A percentile compares a stretch with the other conserved stretches of the same genome.
phyloP scores from a whole-genome alignment of 768 basidiomycete genomes.

The Lactarius pseudohatsudake region DNA sequence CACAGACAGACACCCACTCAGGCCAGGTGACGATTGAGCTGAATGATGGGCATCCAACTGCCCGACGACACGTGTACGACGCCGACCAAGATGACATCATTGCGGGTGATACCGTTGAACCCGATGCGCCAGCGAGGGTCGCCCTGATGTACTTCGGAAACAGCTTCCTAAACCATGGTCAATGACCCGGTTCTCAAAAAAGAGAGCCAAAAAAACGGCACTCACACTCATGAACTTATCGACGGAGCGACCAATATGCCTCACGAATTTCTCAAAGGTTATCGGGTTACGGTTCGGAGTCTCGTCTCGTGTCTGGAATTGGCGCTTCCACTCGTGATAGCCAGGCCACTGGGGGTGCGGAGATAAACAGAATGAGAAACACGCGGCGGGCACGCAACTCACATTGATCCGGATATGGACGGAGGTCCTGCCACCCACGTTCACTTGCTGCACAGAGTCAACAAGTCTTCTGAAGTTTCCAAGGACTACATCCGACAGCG shows the following conservation, averaged over 20 bases:
- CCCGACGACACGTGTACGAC: slow-evolving; percentile 29
- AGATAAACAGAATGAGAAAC: not conserved
- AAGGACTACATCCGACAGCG: slow-evolving; percentile 23
- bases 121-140: slow-evolving; percentile 28
- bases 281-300: slow-evolving; percentile 26
- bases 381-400: not conserved
- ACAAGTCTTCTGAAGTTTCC: slow-evolving; percentile 26
- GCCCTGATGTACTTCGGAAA: slow-evolving; percentile 17
- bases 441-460: slow-evolving; percentile 19
- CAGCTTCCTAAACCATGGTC: slow-evolving; percentile 12
- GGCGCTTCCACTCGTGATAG: slow-evolving; percentile 29
- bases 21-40: slow-evolving; percentile 26
- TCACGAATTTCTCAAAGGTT: slow-evolving; percentile 26
- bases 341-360: slow-evolving; percentile 25
- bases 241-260: slow-evolving; percentile 27
- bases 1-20: not conserved
- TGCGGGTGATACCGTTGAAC: slow-evolving; percentile 20
- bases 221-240: slow-evolving; percentile 27
- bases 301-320: slow-evolving; percentile 30
- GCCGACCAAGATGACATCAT: slow-evolving; percentile 25
- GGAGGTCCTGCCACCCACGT: slow-evolving; percentile 27
- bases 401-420: slow-evolving; percentile 28
- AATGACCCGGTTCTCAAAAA: not conserved
- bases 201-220: not conserved
- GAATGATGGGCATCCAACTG: slow-evolving; percentile 31